A percentile compares a stretch with the other conserved stretches of the same genome.
phyloP scores from a whole-genome alignment of 495 filamentous ascomycete genomes.

The Hypoxylon lenormandii region DNA sequence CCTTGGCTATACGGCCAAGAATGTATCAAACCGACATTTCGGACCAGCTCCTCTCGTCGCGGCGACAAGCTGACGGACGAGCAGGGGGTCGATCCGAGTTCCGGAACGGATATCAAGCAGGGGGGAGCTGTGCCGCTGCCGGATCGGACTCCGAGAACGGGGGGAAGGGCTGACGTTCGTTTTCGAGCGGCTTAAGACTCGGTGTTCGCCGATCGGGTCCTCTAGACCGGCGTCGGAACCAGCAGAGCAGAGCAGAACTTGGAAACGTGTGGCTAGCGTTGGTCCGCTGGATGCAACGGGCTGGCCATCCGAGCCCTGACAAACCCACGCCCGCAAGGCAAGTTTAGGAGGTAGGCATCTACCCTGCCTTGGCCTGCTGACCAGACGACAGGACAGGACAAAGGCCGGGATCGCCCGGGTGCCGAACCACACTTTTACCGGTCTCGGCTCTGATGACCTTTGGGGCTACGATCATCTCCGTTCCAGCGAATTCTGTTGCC shows the following conservation, averaged over 20 bases:
- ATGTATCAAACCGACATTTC: too few species aligned
- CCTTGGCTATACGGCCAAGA: too few species aligned
- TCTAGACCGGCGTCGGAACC: constrained; percentile 7
- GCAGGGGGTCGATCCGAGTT: constrained; percentile 16
- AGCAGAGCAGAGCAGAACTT: neutral
- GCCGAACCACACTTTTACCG: too few species aligned
- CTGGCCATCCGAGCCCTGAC: neutral
- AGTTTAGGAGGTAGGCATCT: too few species aligned
- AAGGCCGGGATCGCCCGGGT: too few species aligned
- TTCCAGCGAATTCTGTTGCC: too few species aligned
- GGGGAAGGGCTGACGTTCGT: constrained; percentile 15
- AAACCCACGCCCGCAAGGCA: too few species aligned
- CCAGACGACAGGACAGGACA: too few species aligned
- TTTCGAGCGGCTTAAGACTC: constrained; percentile 21
- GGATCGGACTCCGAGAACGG: constrained; percentile 41
- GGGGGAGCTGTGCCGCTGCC: too few species aligned
- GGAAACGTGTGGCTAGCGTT: neutral
- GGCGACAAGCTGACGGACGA: constrained; percentile 5
- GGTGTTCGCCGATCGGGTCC: constrained; percentile 13
- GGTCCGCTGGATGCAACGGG: neutral
- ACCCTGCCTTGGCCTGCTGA: too few species aligned
- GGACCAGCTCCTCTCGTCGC: neutral
- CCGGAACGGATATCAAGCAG: constrained; percentile 13
- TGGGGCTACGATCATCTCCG: too few species aligned
- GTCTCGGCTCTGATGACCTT: too few species aligned